These are phyloP conservation scores for Phaeosphaeriaceae sp. DNA, from an alignment of 2,329 filamentous ascomycete genomes.

Conservation along the genomic window DNA sequence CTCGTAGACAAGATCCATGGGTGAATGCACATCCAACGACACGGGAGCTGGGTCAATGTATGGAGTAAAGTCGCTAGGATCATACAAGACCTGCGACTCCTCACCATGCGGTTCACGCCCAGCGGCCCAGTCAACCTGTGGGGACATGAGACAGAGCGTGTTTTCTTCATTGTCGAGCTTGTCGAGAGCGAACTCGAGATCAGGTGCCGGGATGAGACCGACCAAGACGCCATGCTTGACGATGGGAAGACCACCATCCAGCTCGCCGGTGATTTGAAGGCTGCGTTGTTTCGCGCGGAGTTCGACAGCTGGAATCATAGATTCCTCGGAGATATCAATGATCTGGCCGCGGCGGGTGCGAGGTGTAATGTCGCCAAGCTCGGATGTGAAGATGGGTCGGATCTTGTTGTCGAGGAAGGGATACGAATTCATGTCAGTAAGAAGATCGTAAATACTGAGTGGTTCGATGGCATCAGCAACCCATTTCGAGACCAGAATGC, in stretches of 20 bases:
- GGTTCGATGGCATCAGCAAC: conserved; percentile 95
- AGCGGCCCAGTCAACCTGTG: conserved; percentile 58
- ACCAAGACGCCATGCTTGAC: conserved; percentile 80
- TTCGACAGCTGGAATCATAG: conserved; percentile 76
- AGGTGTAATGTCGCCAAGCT: conserved; percentile 85
- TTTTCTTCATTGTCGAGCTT: conserved; percentile 77
- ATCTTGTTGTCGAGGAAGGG: conserved; percentile 97
- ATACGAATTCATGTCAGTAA: conserved; percentile 97
- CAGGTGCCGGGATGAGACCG: conserved; percentile 90
- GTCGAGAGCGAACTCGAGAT: conserved; percentile 92
- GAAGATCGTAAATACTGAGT: conserved; percentile 90
- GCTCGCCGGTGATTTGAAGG: conserved; percentile 83
- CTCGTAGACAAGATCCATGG: conserved; percentile 95
- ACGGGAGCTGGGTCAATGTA: conserved; percentile 94
- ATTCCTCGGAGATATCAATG: conserved; percentile 87
- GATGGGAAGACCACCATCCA: conserved; percentile 91
- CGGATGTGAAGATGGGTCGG: conserved; percentile 87
- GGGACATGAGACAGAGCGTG: conserved; percentile 82
- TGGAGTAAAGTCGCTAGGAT: conserved; percentile 82
- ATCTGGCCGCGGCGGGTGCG: conserved; percentile 75
- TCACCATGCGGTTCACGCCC: conserved; percentile 61
- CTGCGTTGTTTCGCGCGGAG: conserved; percentile 82
- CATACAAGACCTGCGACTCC: conserved; percentile 56
- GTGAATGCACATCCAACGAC: conserved; percentile 83
- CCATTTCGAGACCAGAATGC: conserved; percentile 96